Percentiles rank a stretch among this genome's conserved stretches.
These are phyloP conservation scores for Entophlyctis luteolus DNA, from an alignment of 192 early-diverging fungal species.

Conservation along the genomic window DNA sequence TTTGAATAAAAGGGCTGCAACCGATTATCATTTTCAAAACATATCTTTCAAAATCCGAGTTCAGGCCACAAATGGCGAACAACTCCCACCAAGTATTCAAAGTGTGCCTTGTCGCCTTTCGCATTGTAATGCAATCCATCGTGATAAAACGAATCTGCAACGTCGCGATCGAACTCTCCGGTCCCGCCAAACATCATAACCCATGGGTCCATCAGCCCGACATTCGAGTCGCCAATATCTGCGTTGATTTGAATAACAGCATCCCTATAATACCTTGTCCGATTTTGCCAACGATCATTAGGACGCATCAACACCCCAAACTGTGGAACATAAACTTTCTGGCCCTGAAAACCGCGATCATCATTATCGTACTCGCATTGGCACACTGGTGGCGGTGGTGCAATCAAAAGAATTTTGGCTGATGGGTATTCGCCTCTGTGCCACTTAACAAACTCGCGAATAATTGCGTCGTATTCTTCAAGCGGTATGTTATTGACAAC, in stretches of 20 bases:
- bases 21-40: neutral
- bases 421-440: neutral
- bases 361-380: conserved; percentile 8
- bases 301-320: neutral
- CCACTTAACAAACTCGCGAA: neutral
- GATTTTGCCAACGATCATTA: neutral
- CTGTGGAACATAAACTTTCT: neutral
- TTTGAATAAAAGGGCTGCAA: neutral
- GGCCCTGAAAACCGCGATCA: neutral
- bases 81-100: neutral
- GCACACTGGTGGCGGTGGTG: conserved; percentile 3
- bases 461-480: neutral
- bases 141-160: conserved; percentile 7
- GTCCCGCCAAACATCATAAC: conserved; percentile 9
- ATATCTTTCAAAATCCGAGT: conserved; percentile 1
- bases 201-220: conserved; percentile 18
- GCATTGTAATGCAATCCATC: conserved; percentile 19
- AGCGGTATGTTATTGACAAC: neutral
- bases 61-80: conserved; percentile 3
- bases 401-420: neutral
- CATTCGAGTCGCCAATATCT: neutral
- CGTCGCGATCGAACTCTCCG: conserved; percentile 1
- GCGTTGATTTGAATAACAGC: neutral
- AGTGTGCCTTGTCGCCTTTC: neutral
- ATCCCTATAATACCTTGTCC: conserved; percentile 3